phyloP scores from a whole-genome alignment of 345 rosid species.

The Linum lewisii region DNA sequence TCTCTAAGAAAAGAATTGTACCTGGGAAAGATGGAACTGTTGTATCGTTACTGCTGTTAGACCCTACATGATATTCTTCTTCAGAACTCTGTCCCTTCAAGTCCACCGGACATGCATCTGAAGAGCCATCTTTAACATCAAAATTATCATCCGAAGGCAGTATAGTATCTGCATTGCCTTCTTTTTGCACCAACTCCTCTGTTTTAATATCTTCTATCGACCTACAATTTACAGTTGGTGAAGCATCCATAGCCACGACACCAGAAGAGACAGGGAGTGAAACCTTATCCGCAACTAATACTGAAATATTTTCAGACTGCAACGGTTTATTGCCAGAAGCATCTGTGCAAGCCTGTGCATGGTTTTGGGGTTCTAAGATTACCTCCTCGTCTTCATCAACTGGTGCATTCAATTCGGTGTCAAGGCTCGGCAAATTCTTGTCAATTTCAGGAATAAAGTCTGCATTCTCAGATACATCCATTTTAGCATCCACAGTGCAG shows the following conservation, averaged over 20 bases:
- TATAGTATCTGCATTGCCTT: background rate
- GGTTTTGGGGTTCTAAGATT: background rate
- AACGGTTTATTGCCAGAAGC: background rate
- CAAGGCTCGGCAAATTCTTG: background rate
- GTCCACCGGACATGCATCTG: background rate
- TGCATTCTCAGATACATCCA: background rate
- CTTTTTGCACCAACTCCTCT: background rate
- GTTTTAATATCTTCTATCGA: background rate
- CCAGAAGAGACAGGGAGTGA: background rate
- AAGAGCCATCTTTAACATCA: background rate
- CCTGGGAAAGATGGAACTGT: background rate
- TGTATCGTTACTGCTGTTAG: background rate
- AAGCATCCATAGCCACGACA: background rate
- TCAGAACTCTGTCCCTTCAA: background rate
- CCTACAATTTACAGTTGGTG: background rate
- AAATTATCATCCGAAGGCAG: constrained; percentile 1
- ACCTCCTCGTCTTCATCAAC: background rate
- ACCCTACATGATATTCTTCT: background rate
- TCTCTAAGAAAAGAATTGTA: background rate
- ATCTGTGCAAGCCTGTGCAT: background rate
- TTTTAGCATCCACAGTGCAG: constrained; percentile 4
- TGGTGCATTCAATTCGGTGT: background rate
- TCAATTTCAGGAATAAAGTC: background rate
- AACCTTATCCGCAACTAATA: background rate
- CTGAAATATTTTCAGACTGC: background rate